These are phyloP conservation scores for Brassica balearica DNA, from an alignment of 441 rosid genomes.

Conservation along the genomic window DNA sequence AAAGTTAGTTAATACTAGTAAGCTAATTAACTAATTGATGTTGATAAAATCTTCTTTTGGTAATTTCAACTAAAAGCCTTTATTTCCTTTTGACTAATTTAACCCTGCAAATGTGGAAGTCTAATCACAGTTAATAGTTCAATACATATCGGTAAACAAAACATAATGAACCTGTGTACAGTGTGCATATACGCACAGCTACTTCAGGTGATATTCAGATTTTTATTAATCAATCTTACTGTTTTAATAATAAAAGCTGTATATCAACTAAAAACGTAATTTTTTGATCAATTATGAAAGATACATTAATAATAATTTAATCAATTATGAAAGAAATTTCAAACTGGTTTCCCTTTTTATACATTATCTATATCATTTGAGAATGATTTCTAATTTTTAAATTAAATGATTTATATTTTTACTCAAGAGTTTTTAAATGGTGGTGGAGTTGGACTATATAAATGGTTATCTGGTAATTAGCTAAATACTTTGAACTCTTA, in stretches of 20 bases:
- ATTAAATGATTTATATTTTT: neutral
- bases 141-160: neutral
- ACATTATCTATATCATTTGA: neutral
- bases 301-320: too few species aligned
- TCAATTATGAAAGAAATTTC: too few species aligned
- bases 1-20: constrained; percentile 19
- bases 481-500: neutral
- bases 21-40: constrained; percentile 5
- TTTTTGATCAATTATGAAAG: too few species aligned
- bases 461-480: neutral
- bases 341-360: neutral
- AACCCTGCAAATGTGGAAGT: constrained; percentile 16
- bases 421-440: neutral
- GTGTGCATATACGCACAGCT: too few species aligned
- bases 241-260: too few species aligned
- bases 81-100: constrained; percentile 5
- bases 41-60: constrained; percentile 20
- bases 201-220: too few species aligned
- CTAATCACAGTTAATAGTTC: neutral
- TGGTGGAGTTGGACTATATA: neutral
- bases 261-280: too few species aligned
- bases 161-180: too few species aligned
- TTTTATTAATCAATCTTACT: too few species aligned
- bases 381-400: neutral
- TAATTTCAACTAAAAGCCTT: neutral